These are phyloP conservation scores for Triticum turgidum DNA, from an alignment of 176 grass and related monocot genomes.

Conservation along the genomic window DNA sequence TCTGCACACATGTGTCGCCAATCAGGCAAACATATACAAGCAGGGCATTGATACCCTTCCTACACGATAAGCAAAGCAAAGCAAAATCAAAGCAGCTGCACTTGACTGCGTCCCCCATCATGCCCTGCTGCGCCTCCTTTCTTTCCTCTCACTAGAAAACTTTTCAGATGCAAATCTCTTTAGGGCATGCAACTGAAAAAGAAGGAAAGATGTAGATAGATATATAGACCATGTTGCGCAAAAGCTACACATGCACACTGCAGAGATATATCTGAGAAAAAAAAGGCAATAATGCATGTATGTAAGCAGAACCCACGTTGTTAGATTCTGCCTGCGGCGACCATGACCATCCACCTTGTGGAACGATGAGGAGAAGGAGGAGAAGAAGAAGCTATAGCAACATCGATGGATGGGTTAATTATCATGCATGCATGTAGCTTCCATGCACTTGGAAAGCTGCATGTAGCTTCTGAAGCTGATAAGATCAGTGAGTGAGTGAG, in stretches of 20 bases:
- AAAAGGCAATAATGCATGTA: not conserved
- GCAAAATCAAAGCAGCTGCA: conserved; percentile 34
- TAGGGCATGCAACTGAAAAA: conserved; percentile 51
- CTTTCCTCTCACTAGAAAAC: conserved; percentile 25
- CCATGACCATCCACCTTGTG: not conserved
- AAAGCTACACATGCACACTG: conserved; percentile 34
- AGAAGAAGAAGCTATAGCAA: not conserved
- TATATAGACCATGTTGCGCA: conserved; percentile 26
- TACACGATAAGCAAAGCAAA: conserved; percentile 51
- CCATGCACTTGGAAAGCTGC: conserved; percentile 32
- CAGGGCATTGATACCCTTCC: conserved; percentile 42
- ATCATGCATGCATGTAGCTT: conserved; percentile 19
- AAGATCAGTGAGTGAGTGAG: conserved; percentile 21
- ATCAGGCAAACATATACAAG: not conserved
- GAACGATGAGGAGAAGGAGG: conserved; percentile 2
- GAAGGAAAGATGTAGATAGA: conserved; percentile 33
- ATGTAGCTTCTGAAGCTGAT: conserved; percentile 23
- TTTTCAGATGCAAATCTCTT: conserved; percentile 83
- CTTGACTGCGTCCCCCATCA: conserved; percentile 4
- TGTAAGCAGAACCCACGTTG: conserved; percentile 3
- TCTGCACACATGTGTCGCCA: not conserved
- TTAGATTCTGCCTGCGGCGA: conserved; percentile 24
- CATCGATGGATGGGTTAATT: not conserved
- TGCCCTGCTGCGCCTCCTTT: not conserved
- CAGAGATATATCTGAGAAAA: conserved; percentile 21